Conservation (phyloP, 202 grass and related monocot species). For the Musa balbisiana region DNA sequence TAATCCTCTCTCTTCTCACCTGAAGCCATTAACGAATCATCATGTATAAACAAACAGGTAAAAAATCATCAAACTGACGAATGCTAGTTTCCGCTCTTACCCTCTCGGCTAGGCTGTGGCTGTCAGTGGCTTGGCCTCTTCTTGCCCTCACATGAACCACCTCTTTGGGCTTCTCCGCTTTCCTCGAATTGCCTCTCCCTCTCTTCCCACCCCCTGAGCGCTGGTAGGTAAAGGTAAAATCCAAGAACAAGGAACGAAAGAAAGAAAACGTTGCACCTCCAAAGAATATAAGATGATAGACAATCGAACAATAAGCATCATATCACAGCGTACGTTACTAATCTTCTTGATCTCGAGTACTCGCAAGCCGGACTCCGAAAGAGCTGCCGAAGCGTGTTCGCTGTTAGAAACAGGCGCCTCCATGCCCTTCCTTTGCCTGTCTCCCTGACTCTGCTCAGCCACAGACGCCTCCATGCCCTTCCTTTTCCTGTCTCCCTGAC, state of each 20-base stretch:
- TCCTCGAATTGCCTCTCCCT: slow-evolving; percentile 5
- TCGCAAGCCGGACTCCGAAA: not conserved
- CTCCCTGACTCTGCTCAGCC: too few species aligned
- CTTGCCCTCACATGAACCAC: slow-evolving; percentile 31
- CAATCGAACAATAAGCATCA: too few species aligned
- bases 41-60: not conserved
- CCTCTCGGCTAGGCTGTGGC: slow-evolving; percentile 31
- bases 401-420: not conserved
- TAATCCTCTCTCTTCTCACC: slow-evolving; percentile 2
- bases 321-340: not conserved
- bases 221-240: not conserved
- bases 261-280: too few species aligned
- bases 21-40: not conserved
- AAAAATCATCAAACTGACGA: too few species aligned
- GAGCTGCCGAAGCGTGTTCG: not conserved
- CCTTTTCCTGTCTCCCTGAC: too few species aligned
- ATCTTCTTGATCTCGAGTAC: not conserved
- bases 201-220: slow-evolving; percentile 11
- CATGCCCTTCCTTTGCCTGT: too few species aligned
- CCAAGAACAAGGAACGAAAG: too few species aligned
- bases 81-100: not conserved
- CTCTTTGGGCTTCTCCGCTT: slow-evolving; percentile 21
- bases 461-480: too few species aligned
- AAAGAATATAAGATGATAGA: too few species aligned
- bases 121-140: slow-evolving; percentile 27